A percentile compares a stretch with the other conserved stretches of the same genome.
Conservation (phyloP, 2,329 filamentous ascomycete species). For the Xylariales sp. region DNA sequence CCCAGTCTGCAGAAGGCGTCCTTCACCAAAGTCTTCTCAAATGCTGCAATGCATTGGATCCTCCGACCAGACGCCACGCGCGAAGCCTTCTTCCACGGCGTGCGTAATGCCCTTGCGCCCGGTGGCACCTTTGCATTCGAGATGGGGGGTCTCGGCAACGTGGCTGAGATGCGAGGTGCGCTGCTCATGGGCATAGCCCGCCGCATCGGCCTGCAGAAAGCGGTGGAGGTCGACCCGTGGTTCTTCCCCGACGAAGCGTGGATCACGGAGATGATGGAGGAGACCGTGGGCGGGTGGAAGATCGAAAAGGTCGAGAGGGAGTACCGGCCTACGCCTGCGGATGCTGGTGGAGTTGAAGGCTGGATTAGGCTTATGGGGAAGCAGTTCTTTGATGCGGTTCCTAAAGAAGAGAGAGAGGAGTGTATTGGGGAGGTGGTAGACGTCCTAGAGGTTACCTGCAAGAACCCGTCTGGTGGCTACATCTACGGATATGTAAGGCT, state of each 20-base stretch:
- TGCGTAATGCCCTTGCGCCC: constrained; percentile 46
- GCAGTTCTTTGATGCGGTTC: constrained; percentile 50
- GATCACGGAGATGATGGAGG: constrained; percentile 40
- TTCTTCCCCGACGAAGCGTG: constrained; percentile 65
- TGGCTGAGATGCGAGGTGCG: constrained; percentile 56
- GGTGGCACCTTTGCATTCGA: constrained; percentile 62
- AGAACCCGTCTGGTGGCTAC: constrained; percentile 52
- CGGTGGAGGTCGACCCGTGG: constrained; percentile 56
- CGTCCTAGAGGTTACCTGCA: constrained; percentile 50
- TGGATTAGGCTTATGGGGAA: constrained; percentile 64
- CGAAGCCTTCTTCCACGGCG: constrained; percentile 46
- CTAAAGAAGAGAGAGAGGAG: constrained; percentile 43
- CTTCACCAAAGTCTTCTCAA: constrained; percentile 59
- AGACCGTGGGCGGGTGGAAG: constrained; percentile 40
- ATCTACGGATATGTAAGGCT: constrained; percentile 51
- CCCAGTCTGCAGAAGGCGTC: constrained; percentile 30
- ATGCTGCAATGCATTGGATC: constrained; percentile 65
- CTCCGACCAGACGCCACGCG: constrained; percentile 41
- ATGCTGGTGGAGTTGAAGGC: constrained; percentile 55
- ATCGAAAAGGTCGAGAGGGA: constrained; percentile 55
- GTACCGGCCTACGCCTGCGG: constrained; percentile 59
- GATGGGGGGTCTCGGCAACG: constrained; percentile 67
- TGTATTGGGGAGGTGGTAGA: constrained; percentile 50
- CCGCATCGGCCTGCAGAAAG: constrained; percentile 44
- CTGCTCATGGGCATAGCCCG: constrained; percentile 49